Base-by-base conservation (phyloP, 2,329 filamentous ascomycete species). In the Cladosporium cucumerinum region DNA sequence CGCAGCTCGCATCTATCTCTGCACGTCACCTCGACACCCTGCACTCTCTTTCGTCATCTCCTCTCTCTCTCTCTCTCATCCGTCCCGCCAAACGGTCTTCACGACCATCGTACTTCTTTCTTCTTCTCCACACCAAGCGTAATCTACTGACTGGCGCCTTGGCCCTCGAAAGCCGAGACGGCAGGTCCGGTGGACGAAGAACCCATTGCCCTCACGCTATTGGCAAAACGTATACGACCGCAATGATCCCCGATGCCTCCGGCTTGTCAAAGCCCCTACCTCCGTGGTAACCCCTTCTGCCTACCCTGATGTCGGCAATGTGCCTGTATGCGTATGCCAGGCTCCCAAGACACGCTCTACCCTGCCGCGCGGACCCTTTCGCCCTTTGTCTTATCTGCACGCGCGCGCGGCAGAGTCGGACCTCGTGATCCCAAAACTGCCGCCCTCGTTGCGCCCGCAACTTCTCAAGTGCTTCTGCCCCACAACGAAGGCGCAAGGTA, bases 131-230 rank as follows among this genome's bases (percentile, higher is more conserved):
- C 51, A 21, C 51, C 39, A 46, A 46, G 39, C 39, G n/a, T 46
- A 46, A 46, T 46, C 39, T 46, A 23, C n/a, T 23, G 26, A 11
- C 51, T 54, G 51, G 51, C 51, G 51, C 51, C 54, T 57, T 57
- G 54, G 54, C 54, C 54, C n/a, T 57, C 54, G 54, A 32, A 57
- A 39, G 54, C 54, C 54, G 54, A 57, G 54, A 57, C 54, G 54
- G 54, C 21, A 34, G n/a, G 7, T 12, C 28, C 54, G 54, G 54
- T 39, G 32, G 8, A 30, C 28, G 28, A 30, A 30, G 52, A 57
- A 57, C n/a, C 36, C 54, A 57, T 57, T 57, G 54, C 32, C 21
- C 30, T 39, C 1, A 57, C 32, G 32, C 54, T 5, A 57, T 57
- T 57, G 54, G 54, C 21, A n/a, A 57, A n/a, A 57, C 51, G 21